Conservation (phyloP, 257 asterid genomes). For the Gentiana dahurica region DNA sequence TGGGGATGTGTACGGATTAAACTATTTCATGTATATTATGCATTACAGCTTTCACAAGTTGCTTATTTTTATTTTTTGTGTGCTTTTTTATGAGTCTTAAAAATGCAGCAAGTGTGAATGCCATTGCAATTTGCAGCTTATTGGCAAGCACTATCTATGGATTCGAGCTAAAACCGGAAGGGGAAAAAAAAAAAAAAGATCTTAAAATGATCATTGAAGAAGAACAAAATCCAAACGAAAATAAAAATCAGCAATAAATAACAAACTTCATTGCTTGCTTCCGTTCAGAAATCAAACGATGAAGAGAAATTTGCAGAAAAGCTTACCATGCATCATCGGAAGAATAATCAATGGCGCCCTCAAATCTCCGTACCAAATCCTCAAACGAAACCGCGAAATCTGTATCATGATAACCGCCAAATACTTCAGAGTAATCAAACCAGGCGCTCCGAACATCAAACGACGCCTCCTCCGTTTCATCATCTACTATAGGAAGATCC, state of each 20-base stretch:
- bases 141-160: too few species aligned
- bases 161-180: too few species aligned
- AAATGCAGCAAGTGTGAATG: too few species aligned
- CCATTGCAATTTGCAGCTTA: too few species aligned
- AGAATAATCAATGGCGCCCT: constrained; percentile 50
- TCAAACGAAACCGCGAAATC: constrained; percentile 43
- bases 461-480: constrained; percentile 16
- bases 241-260: neutral
- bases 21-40: too few species aligned
- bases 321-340: constrained; percentile 52
- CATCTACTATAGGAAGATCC: constrained; percentile 43
- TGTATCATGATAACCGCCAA: constrained; percentile 37
- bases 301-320: neutral
- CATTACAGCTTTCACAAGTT: too few species aligned
- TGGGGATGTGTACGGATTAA: too few species aligned
- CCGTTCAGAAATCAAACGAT: neutral
- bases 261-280: neutral
- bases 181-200: too few species aligned
- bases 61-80: too few species aligned
- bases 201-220: too few species aligned
- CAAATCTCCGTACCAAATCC: constrained; percentile 42
- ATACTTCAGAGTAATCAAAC: constrained; percentile 68
- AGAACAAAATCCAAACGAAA: too few species aligned
- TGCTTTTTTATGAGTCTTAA: too few species aligned
- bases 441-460: constrained; percentile 33